phyloP scores from a whole-genome alignment of 306 rosid species.

The Acacia confusa region DNA sequence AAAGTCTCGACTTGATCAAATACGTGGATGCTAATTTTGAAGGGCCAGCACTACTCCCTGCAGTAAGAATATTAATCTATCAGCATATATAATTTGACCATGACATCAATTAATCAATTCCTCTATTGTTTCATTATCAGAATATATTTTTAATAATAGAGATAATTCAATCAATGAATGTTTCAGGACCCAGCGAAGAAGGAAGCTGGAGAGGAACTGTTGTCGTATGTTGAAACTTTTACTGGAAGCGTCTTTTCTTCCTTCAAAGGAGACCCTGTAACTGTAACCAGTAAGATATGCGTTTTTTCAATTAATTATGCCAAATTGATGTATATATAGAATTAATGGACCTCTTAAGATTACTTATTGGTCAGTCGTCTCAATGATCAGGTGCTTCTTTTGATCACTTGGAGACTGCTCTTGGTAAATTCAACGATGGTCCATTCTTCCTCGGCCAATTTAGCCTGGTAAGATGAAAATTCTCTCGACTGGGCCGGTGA shows the following conservation, averaged over 20 bases:
- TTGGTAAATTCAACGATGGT: constrained; percentile 56
- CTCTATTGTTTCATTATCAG: neutral
- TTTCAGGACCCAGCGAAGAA: constrained; percentile 49
- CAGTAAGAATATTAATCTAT: constrained; percentile 29
- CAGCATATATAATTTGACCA: neutral
- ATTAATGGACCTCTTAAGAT: neutral
- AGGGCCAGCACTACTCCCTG: constrained; percentile 47
- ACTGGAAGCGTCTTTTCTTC: constrained; percentile 27
- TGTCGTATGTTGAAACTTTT: constrained; percentile 47
- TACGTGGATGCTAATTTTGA: constrained; percentile 49
- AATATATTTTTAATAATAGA: neutral
- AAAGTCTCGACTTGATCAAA: constrained; percentile 65
- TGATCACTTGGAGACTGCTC: constrained; percentile 66
- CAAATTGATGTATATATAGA: neutral
- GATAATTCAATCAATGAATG: neutral
- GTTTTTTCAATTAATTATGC: neutral
- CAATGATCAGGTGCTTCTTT: constrained; percentile 45
- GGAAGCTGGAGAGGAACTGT: constrained; percentile 45
- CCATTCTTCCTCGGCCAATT: constrained; percentile 65
- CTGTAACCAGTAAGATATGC: constrained; percentile 32
- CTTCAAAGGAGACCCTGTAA: constrained; percentile 32
- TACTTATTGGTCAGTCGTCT: neutral
- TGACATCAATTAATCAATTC: neutral
- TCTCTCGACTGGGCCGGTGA: neutral
- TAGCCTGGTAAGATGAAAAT: constrained; percentile 49